phyloP scores from a whole-genome alignment of 257 asterid genomes.

The Misopates orontium region DNA sequence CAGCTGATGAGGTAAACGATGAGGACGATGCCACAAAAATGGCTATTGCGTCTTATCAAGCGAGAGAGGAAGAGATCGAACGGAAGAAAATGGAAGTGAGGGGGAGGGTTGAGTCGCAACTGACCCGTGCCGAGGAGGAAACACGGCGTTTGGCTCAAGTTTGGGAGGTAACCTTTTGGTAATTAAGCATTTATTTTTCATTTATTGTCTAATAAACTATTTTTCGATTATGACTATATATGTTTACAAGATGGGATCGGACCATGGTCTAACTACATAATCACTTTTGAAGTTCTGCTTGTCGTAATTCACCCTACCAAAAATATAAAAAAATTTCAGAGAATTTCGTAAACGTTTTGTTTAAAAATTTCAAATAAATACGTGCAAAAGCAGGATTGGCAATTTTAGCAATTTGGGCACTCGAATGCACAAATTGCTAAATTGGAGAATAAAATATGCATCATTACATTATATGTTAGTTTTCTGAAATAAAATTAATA shows the following conservation, averaged over 20 bases:
- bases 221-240: neutral
- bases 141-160: conserved; percentile 70
- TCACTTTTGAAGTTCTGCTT: no score
- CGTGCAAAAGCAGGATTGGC: no score
- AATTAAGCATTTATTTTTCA: neutral
- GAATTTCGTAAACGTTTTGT: no score
- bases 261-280: no score
- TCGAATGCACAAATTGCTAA: no score
- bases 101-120: conserved; percentile 70
- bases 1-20: conserved; percentile 34
- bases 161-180: conserved; percentile 59
- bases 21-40: conserved; percentile 63
- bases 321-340: no score
- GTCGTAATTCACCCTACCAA: no score
- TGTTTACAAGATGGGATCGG: neutral
- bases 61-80: conserved; percentile 79
- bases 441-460: no score
- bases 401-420: no score
- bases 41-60: conserved; percentile 60
- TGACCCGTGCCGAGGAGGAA: conserved; percentile 73
- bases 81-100: conserved; percentile 70
- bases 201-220: neutral
- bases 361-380: no score
- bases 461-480: no score
- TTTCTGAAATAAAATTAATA: no score